Evolutionary conservation across 164 flowering plant species (phyloP).

Genomic region (Vitis labrusca): DNA sequence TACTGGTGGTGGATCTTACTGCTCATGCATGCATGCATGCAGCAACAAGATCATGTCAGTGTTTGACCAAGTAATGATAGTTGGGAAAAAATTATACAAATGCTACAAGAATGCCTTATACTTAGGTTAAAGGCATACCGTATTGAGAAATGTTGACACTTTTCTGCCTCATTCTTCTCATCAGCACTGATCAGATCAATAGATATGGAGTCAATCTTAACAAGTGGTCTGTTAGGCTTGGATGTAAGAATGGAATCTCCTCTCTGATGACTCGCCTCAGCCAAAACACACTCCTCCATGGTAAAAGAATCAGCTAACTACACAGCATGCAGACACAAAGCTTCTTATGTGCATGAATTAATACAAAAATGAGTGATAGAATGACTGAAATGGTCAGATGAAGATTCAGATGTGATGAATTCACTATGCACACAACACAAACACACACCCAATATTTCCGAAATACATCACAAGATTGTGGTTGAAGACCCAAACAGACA

Average conservation of each 20-base stretch:
- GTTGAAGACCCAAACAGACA: background rate
- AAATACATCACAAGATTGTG: slow-evolving; percentile 3
- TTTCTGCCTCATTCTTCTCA: slow-evolving; percentile 21
- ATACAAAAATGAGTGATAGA: background rate
- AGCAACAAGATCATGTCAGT: background rate
- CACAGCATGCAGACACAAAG: background rate
- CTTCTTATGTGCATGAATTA: slow-evolving; percentile 3
- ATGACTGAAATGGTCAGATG: background rate
- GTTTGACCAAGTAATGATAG: background rate
- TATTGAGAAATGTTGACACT: slow-evolving; percentile 56
- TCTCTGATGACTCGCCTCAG: slow-evolving; percentile 18
- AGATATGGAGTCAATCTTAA: slow-evolving; percentile 38
- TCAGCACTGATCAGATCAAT: slow-evolving; percentile 28
- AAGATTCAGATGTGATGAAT: background rate
- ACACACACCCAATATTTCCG: background rate
- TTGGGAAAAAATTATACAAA: background rate
- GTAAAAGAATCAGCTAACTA: slow-evolving; percentile 2
- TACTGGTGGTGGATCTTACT: too few relatives aligned
- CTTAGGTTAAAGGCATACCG: slow-evolving; percentile 36
- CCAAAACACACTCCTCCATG: slow-evolving; percentile 21
- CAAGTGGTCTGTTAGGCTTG: slow-evolving; percentile 17
- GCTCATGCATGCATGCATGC: background rate
- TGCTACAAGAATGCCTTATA: background rate
- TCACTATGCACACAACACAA: background rate
- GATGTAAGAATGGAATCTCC: slow-evolving; percentile 18